Conservation (phyloP, 208 protist species). For the Acanthamoeba triangularis region DNA sequence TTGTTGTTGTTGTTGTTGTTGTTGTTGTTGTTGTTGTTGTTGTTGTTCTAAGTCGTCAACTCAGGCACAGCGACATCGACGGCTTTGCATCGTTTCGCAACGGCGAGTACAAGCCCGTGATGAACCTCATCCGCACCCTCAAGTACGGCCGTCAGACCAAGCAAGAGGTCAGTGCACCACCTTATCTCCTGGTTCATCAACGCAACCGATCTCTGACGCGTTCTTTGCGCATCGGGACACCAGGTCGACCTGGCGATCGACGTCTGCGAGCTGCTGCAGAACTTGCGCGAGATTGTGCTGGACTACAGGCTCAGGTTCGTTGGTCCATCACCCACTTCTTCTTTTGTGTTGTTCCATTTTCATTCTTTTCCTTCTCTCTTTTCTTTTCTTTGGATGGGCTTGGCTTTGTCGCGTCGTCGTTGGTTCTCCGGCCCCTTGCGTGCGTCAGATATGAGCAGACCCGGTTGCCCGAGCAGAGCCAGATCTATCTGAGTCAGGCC, state of each 20-base stretch:
- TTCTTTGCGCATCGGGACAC: no score
- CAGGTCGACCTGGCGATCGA: constrained; percentile 70
- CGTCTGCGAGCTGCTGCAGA: constrained; percentile 59
- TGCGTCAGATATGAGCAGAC: constrained; percentile 15
- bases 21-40: neutral
- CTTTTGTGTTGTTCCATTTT: neutral
- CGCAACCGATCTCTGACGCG: no score
- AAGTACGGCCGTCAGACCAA: constrained; percentile 49
- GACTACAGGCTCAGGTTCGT: constrained; percentile 19
- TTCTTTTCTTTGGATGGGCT: no score
- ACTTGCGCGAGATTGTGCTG: constrained; percentile 50
- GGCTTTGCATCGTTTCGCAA: constrained; percentile 18
- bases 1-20: neutral
- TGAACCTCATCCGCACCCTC: constrained; percentile 42
- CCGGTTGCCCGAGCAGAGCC: constrained; percentile 37
- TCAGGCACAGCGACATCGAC: constrained; percentile 21
- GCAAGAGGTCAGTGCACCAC: neutral
- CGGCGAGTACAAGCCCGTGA: constrained; percentile 46
- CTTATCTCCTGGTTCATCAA: neutral
- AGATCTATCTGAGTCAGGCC: constrained; percentile 54
- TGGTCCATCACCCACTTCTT: neutral
- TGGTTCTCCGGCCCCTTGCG: neutral
- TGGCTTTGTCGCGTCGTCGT: no score
- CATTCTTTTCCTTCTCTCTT: neutral
- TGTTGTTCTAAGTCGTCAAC: no score